These are phyloP conservation scores for Fusarium napiforme DNA, from an alignment of 2,329 filamentous ascomycete species.

Conservation along the genomic window DNA sequence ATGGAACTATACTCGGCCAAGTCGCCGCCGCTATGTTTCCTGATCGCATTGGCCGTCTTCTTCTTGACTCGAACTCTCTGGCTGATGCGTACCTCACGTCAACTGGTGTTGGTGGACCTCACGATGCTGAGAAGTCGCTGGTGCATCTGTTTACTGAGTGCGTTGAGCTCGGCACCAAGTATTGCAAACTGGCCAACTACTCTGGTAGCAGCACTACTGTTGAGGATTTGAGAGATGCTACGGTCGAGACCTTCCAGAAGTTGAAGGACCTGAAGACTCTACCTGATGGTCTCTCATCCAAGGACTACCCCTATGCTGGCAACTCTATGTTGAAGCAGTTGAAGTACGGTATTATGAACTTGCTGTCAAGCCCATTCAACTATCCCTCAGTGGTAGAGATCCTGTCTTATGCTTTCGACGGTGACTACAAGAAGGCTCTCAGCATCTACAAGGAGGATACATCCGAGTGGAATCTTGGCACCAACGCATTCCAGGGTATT, in stretches of 20 bases:
- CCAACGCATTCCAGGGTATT: slow-evolving; percentile 20
- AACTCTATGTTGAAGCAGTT: slow-evolving; percentile 17
- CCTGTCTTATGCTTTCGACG: slow-evolving; percentile 4
- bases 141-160: slow-evolving; percentile 29
- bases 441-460: background rate
- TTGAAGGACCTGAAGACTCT: slow-evolving; percentile 1
- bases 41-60: slow-evolving; percentile 34
- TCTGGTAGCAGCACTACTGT: slow-evolving; percentile 19
- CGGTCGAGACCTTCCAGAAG: slow-evolving; percentile 10
- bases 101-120: slow-evolving; percentile 12
- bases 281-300: slow-evolving; percentile 4
- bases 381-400: slow-evolving; percentile 15
- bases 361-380: background rate
- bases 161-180: slow-evolving; percentile 16
- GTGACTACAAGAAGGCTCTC: slow-evolving; percentile 21
- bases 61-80: slow-evolving; percentile 36
- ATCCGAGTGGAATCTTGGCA: slow-evolving; percentile 29
- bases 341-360: slow-evolving; percentile 22
- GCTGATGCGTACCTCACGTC: slow-evolving; percentile 25
- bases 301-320: slow-evolving; percentile 8
- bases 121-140: slow-evolving; percentile 25
- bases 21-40: slow-evolving; percentile 40
- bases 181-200: slow-evolving; percentile 27
- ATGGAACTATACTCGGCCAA: slow-evolving; percentile 39
- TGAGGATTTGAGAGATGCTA: slow-evolving; percentile 13